A percentile compares a stretch with the other conserved stretches of the same genome.
Evolutionary conservation across 108 stramenopile genomes (phyloP).

Genomic region (Ochromonas danica): DNA sequence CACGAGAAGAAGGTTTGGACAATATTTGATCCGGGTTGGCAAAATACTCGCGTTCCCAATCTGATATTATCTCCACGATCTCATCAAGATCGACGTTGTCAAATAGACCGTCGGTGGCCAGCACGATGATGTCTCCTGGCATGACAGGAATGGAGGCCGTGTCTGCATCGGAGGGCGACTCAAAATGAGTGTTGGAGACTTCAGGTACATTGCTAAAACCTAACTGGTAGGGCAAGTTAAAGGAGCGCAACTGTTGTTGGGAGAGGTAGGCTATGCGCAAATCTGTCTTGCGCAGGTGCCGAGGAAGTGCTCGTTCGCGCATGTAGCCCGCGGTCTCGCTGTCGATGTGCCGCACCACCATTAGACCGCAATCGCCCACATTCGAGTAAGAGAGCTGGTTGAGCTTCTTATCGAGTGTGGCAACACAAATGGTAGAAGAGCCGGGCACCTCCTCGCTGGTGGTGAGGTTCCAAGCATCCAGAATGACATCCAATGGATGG

Average conservation of each 20-base stretch:
- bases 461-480: conserved; percentile 58
- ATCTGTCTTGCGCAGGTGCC: conserved; percentile 73
- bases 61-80: conserved; percentile 70
- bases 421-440: conserved; percentile 80
- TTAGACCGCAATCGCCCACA: conserved; percentile 89
- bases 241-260: conserved; percentile 86
- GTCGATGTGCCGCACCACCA: conserved; percentile 86
- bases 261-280: conserved; percentile 83
- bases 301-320: conserved; percentile 66
- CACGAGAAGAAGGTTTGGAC: background rate
- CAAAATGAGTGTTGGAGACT: conserved; percentile 53
- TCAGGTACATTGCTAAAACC: conserved; percentile 54
- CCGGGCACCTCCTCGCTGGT: conserved; percentile 72
- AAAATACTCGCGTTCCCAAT: conserved; percentile 85
- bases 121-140: conserved; percentile 87
- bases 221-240: conserved; percentile 92
- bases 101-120: conserved; percentile 92
- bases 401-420: conserved; percentile 76
- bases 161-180: conserved; percentile 74
- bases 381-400: conserved; percentile 90
- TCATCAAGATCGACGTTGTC: conserved; percentile 94
- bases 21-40: background rate
- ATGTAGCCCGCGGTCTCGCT: conserved; percentile 81
- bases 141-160: conserved; percentile 81
- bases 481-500: conserved; percentile 49